Conservation (phyloP, 768 basidiomycete genomes). For the Pulveroboletus ravenelii region DNA sequence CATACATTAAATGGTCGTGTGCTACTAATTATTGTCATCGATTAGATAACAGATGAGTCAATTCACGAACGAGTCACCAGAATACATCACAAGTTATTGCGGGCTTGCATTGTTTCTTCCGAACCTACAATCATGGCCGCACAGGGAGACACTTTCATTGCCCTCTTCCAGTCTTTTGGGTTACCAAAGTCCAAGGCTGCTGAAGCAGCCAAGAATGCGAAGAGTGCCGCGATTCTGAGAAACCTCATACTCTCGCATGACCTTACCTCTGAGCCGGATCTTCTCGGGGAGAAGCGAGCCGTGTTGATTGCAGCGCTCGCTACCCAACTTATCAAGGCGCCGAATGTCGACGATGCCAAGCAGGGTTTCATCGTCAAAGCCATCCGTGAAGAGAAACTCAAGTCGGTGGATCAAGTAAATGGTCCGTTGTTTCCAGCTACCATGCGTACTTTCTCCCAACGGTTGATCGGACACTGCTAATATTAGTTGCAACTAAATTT, state of each 20-base stretch:
- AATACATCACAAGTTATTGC: not conserved
- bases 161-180: conserved; percentile 73
- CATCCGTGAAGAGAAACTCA: conserved; percentile 69
- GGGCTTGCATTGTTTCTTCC: not conserved
- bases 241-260: conserved; percentile 59
- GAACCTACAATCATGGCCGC: conserved; percentile 9
- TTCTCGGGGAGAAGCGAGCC: conserved; percentile 76
- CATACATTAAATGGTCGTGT: too few relatives aligned
- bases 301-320: conserved; percentile 65
- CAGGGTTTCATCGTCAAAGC: conserved; percentile 59
- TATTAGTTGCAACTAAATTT: conserved; percentile 58
- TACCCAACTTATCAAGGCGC: conserved; percentile 52
- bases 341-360: conserved; percentile 45
- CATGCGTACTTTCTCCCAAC: not conserved
- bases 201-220: conserved; percentile 78
- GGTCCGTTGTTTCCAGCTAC: conserved; percentile 46
- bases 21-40: not conserved
- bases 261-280: conserved; percentile 32
- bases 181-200: conserved; percentile 71
- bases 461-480: conserved; percentile 3
- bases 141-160: conserved; percentile 10
- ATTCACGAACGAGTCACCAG: too few relatives aligned
- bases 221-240: conserved; percentile 65
- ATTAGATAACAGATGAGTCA: conserved; percentile 20
- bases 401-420: conserved; percentile 78